These are phyloP conservation scores for Pythium grandisporangium DNA, from an alignment of 352 stramenopile species.

Conservation along the genomic window DNA sequence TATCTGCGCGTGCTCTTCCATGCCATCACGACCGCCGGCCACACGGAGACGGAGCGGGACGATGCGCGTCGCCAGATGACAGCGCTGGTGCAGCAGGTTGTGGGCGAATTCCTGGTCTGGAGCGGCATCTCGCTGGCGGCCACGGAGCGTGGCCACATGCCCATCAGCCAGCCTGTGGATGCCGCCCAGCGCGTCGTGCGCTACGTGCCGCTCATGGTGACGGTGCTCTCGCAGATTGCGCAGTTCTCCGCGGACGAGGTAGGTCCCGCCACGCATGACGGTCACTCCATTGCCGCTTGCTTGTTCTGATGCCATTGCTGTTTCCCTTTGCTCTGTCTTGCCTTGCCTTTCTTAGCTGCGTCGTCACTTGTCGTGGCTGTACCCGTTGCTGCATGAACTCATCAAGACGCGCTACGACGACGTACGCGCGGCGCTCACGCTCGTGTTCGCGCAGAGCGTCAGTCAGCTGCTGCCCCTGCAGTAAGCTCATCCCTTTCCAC, in stretches of 20 bases:
- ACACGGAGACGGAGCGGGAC: constrained; percentile 32
- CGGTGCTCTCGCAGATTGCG: constrained; percentile 32
- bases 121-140: constrained; percentile 18
- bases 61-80: constrained; percentile 62
- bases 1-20: constrained; percentile 64
- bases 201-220: constrained; percentile 46
- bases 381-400: constrained; percentile 64
- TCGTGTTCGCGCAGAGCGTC: constrained; percentile 60
- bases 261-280: constrained; percentile 3
- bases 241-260: constrained; percentile 48
- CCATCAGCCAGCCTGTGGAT: constrained; percentile 28
- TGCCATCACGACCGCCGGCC: constrained; percentile 16
- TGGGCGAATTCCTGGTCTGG: constrained; percentile 66
- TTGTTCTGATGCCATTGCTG: neutral
- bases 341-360: constrained; percentile 29
- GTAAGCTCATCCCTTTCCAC: too few relatives aligned
- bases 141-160: constrained; percentile 4
- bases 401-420: constrained; percentile 55
- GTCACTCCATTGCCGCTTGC: too few relatives aligned
- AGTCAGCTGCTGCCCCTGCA: constrained; percentile 39
- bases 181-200: constrained; percentile 40
- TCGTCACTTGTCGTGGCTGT: constrained; percentile 68
- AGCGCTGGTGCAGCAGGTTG: constrained; percentile 43
- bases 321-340: constrained; percentile 1
- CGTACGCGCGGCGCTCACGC: constrained; percentile 47